Conservation (phyloP, 306 rosid genomes). For the Geum urbanum region DNA sequence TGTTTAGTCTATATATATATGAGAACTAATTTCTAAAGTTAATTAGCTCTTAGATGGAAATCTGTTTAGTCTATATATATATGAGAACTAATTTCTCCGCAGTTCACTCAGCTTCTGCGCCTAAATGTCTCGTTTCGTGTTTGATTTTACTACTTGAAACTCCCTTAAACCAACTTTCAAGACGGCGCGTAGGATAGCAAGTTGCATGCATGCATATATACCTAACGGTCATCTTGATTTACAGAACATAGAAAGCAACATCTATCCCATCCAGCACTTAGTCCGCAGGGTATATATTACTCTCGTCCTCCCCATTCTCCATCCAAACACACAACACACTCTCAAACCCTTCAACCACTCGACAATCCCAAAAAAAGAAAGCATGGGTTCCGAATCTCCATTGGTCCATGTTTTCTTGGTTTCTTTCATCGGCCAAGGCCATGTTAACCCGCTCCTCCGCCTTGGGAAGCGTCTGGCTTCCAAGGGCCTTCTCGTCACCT, state of each 20-base stretch:
- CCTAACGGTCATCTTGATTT: slow-evolving; percentile 7
- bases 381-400: slow-evolving; percentile 30
- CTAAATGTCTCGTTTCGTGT: not conserved
- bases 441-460: slow-evolving; percentile 64
- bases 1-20: too few species aligned
- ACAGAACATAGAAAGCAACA: not conserved
- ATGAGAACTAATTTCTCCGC: not conserved
- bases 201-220: not conserved
- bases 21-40: not conserved
- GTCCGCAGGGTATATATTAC: slow-evolving; percentile 9
- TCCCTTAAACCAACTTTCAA: slow-evolving; percentile 2
- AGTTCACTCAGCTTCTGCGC: not conserved
- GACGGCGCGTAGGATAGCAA: not conserved
- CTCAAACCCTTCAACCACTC: not conserved
- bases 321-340: not conserved
- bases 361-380: not conserved
- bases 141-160: not conserved
- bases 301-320: slow-evolving; percentile 5
- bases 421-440: slow-evolving; percentile 72
- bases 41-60: too few species aligned
- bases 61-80: too few species aligned
- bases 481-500: slow-evolving; percentile 56
- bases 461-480: slow-evolving; percentile 58
- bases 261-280: not conserved
- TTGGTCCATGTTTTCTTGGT: slow-evolving; percentile 40